Percentiles rank a stretch among this genome's conserved stretches.
phyloP scores from a whole-genome alignment of 179 eudicot species.

The Monotropa hypopitys region DNA sequence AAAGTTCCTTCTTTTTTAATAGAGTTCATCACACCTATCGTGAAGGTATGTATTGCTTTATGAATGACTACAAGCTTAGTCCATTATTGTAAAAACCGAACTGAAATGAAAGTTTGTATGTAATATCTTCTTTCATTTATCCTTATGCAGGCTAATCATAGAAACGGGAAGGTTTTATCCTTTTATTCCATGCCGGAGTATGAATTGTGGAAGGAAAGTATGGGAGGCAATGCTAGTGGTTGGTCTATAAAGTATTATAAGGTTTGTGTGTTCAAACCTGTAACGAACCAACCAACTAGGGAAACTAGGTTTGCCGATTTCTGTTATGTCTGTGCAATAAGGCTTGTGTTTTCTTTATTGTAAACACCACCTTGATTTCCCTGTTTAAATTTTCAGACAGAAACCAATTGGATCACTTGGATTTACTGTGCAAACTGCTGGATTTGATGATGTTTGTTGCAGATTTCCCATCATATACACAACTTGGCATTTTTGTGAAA shows the following conservation, averaged over 20 bases:
- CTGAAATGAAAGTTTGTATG: background rate
- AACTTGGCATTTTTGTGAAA: background rate
- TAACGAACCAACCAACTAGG: background rate
- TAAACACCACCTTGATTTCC: too few species aligned
- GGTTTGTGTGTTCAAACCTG: conserved; percentile 25
- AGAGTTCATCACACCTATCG: conserved; percentile 80
- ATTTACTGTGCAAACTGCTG: too few species aligned
- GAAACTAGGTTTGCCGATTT: background rate
- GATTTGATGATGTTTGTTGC: background rate
- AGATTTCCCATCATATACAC: too few species aligned
- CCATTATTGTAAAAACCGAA: background rate
- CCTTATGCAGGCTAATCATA: conserved; percentile 43
- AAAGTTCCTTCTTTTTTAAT: conserved; percentile 58
- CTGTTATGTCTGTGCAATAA: too few species aligned
- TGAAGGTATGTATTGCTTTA: conserved; percentile 39
- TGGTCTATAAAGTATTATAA: conserved; percentile 89
- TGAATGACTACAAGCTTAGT: background rate
- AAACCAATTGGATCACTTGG: background rate
- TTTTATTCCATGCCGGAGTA: conserved; percentile 86
- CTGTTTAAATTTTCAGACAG: background rate
- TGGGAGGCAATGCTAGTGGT: conserved; percentile 35
- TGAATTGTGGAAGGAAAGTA: conserved; percentile 48
- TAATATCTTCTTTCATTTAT: background rate
- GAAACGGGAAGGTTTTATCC: conserved; percentile 26
- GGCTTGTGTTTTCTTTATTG: too few species aligned